These are phyloP conservation scores for Sphagnum magellanicum DNA, from an alignment of 228 moss, liverwort and hornwort genomes.

Conservation along the genomic window DNA sequence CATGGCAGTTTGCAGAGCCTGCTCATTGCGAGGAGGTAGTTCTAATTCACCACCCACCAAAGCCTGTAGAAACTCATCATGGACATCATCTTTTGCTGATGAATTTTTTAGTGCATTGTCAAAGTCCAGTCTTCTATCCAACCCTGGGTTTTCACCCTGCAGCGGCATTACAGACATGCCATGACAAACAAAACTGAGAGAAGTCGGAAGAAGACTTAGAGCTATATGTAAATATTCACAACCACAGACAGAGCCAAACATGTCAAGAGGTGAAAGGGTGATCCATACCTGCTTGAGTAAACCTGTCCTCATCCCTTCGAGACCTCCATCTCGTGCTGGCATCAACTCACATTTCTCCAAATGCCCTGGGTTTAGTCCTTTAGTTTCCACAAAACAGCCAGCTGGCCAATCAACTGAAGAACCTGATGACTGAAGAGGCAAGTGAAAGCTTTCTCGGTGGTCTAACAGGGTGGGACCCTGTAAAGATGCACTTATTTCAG, in stretches of 20 bases:
- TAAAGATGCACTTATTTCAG: slow-evolving; percentile 6
- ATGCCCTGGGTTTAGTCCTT: background rate
- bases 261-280: background rate
- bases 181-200: background rate
- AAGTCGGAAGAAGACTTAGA: background rate
- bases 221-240: too few species aligned
- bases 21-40: background rate
- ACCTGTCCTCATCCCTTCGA: slow-evolving; percentile 5
- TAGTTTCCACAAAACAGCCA: background rate
- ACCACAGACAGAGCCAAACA: too few species aligned
- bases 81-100: slow-evolving; percentile 8
- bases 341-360: too few species aligned
- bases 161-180: background rate
- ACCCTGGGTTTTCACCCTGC: background rate
- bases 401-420: background rate
- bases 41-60: slow-evolving; percentile 2
- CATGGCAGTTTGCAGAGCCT: background rate
- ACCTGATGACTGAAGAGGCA: slow-evolving; percentile 6
- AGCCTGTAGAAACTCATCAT: slow-evolving; percentile 14
- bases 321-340: too few species aligned
- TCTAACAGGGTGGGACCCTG: slow-evolving; percentile 10
- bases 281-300: slow-evolving; percentile 17
- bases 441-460: slow-evolving; percentile 3
- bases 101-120: background rate
- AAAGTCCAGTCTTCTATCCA: slow-evolving; percentile 5